phyloP scores from a whole-genome alignment of 352 stramenopile species.

The Pseudoperonospora humuli region DNA sequence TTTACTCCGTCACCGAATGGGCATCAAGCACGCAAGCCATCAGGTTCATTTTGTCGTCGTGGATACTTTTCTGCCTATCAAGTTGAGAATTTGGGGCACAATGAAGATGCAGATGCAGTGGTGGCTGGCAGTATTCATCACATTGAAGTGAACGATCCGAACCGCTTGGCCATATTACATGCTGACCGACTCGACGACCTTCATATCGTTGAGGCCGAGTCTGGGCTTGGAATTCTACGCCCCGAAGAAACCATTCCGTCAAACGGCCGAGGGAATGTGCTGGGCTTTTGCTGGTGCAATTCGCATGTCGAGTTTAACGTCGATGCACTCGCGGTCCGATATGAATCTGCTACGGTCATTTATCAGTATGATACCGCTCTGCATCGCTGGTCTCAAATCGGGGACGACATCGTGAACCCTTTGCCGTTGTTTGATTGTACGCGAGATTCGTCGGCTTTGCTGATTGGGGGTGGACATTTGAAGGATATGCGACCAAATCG shows the following conservation, averaged over 20 bases:
- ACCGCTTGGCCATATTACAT: slow-evolving; percentile 66
- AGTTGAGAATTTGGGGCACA: slow-evolving; percentile 6
- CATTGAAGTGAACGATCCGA: slow-evolving; percentile 82
- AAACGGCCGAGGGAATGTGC: slow-evolving; percentile 39
- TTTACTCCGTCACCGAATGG: slow-evolving; percentile 5
- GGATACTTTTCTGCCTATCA: slow-evolving; percentile 21
- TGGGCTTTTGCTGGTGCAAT: slow-evolving; percentile 75
- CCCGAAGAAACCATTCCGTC: slow-evolving; percentile 59
- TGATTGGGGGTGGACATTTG: slow-evolving; percentile 56
- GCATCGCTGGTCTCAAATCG: slow-evolving; percentile 52
- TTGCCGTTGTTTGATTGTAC: slow-evolving; percentile 74
- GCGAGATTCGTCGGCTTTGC: slow-evolving; percentile 66
- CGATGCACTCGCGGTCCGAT: slow-evolving; percentile 67
- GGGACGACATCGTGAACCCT: slow-evolving; percentile 45
- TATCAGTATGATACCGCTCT: slow-evolving; percentile 70
- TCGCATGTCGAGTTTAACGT: slow-evolving; percentile 82
- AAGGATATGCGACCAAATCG: slow-evolving; percentile 11
- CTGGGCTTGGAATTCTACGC: slow-evolving; percentile 66
- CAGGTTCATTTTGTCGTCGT: slow-evolving; percentile 27
- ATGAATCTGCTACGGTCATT: slow-evolving; percentile 55
- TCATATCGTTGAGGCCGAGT: slow-evolving; percentile 74
- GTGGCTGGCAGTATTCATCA: slow-evolving; percentile 33
- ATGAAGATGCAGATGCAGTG: background rate
- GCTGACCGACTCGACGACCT: slow-evolving; percentile 37
- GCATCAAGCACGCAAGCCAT: background rate